These are phyloP conservation scores for Ophiostoma tasmaniense DNA, from an alignment of 2,329 filamentous ascomycete genomes.

Conservation along the genomic window DNA sequence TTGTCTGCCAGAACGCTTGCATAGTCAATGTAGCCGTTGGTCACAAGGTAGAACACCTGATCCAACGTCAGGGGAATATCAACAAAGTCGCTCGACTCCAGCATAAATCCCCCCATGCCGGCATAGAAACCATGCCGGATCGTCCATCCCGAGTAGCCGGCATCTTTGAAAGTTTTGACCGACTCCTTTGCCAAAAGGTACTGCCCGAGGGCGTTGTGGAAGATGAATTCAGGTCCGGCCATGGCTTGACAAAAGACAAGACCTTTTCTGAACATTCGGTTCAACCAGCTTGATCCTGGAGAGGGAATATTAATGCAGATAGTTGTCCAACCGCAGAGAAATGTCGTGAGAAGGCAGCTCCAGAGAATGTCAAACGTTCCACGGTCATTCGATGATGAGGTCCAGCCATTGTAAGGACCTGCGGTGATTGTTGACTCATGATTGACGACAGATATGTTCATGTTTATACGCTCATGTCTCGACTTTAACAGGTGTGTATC, in stretches of 20 bases:
- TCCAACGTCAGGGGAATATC: conserved; percentile 32
- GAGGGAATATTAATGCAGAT: conserved; percentile 33
- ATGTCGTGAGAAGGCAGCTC: conserved; percentile 32
- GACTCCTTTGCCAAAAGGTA: conserved; percentile 25
- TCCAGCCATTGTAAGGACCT: conserved; percentile 10
- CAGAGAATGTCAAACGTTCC: conserved; percentile 35
- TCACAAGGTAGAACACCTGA: conserved; percentile 27
- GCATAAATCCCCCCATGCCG: conserved; percentile 34
- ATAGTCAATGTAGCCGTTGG: conserved; percentile 24
- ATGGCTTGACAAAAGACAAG: conserved; percentile 30
- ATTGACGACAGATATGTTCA: not conserved
- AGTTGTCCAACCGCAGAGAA: conserved; percentile 35
- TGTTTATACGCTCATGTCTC: not conserved
- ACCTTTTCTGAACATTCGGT: conserved; percentile 18
- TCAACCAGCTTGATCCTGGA: conserved; percentile 21
- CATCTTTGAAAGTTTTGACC: conserved; percentile 23
- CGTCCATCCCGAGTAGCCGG: conserved; percentile 27
- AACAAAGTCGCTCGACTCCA: conserved; percentile 24
- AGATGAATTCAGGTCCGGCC: conserved; percentile 31
- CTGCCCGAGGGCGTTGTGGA: conserved; percentile 30
- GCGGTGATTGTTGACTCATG: not conserved
- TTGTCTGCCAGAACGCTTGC: conserved; percentile 19
- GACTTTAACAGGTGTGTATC: too few relatives aligned
- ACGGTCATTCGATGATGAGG: conserved; percentile 22
- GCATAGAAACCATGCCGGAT: conserved; percentile 32